Percentiles rank a stretch among this genome's conserved stretches.
phyloP scores from a whole-genome alignment of 805 yeast genomes.

The Metschnikowia rubicola region DNA sequence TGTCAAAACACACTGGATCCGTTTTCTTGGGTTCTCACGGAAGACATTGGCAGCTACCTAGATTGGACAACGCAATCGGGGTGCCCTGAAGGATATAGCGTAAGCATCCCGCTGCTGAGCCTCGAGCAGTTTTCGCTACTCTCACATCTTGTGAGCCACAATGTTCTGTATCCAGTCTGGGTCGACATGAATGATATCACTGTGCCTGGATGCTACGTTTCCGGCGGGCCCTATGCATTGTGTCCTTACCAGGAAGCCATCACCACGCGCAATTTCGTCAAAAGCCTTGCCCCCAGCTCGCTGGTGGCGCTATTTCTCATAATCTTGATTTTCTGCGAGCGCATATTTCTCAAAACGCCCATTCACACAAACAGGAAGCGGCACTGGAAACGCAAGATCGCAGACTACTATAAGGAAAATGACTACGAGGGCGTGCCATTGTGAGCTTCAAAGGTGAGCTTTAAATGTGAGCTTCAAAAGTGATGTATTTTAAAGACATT shows the following conservation, averaged over 20 bases:
- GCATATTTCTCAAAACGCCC: constrained; percentile 56
- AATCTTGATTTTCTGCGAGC: constrained; percentile 49
- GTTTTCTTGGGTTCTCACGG: constrained; percentile 42
- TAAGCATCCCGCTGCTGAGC: constrained; percentile 35
- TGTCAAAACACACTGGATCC: constrained; percentile 48
- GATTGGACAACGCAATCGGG: constrained; percentile 28
- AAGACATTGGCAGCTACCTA: constrained; percentile 38
- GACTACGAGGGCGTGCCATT: constrained; percentile 90
- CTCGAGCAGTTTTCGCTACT: constrained; percentile 30
- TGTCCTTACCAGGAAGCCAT: constrained; percentile 74
- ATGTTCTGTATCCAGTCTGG: constrained; percentile 53
- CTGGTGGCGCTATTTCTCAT: constrained; percentile 54
- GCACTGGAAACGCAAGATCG: constrained; percentile 56
- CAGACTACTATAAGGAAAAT: constrained; percentile 52
- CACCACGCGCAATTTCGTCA: constrained; percentile 53
- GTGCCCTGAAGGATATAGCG: constrained; percentile 35
- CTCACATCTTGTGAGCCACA: constrained; percentile 25
- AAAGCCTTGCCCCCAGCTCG: constrained; percentile 65
- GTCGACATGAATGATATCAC: constrained; percentile 77
- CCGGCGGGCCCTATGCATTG: constrained; percentile 70
- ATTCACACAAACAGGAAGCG: constrained; percentile 65
- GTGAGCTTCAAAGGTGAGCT: constrained; percentile 20
- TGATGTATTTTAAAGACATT: background rate
- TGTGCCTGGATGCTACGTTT: constrained; percentile 75
- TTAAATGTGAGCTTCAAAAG: constrained; percentile 31